Evolutionary conservation across 768 basidiomycete species (phyloP), one percentile per base, ranked within the genome.

Genomic region (Cytidiella melzeri): DNA sequence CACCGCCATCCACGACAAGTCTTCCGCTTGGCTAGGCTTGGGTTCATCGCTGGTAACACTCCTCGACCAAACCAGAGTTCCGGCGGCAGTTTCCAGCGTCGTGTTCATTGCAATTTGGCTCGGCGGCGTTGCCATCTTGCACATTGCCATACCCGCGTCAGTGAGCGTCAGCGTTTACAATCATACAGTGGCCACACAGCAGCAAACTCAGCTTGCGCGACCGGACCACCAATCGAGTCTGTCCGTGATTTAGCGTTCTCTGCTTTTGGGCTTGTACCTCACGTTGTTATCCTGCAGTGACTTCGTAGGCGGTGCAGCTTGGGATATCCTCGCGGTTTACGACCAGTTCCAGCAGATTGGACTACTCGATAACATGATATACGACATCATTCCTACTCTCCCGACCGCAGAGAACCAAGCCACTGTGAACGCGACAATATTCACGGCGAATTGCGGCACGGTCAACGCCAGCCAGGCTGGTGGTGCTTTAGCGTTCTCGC

Each of bases 341-440:
- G 30, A 24, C 4, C 45, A 46, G 20, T 34, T 37, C 6, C 6
- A 30, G 3, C 21, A n/a, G n/a, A n/a, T 46, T 10, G 45, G 45
- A 23, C 30, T 46, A n/a, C 11, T 21, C 3, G 45, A 46, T 21
- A 46, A 46, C 45, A 46, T 46, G 45, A 26, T 46, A 1, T 46
- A 46, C 18, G 45, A 46, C 12, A 20, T 46, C 18, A 37, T 46
- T 12, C 45, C 45, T 18, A 11, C 12, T 4, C 23, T 46, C 2
- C 1, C 30, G n/a, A 13, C 27, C 13, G 28, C 45, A 3, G 18
- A n/a, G 20, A 37, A 37, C 5, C 36, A 21, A 11, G 11, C 30
- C 4, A 24, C 19, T 18, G 45, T 46, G 19, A 46, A 46, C 28
- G 45, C 45, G 6, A 23, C 45, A n/a, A 37, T 46, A 20, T 46